phyloP scores from a whole-genome alignment of 225 moss, liverwort and hornwort genomes.

The Marchantia paleacea region DNA sequence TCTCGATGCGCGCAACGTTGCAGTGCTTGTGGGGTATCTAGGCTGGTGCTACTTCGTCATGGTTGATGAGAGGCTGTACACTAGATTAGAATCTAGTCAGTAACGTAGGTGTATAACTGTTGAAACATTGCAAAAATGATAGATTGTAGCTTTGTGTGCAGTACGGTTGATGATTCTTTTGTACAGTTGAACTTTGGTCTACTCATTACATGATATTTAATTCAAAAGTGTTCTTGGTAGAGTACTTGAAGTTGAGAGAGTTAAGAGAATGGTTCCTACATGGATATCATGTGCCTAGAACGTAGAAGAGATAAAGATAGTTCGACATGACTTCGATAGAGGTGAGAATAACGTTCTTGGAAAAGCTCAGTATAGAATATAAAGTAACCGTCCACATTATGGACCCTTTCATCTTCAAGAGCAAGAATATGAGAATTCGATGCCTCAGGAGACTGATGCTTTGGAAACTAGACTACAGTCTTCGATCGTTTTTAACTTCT shows the following conservation, averaged over 20 bases:
- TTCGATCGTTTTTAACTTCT: too few species aligned
- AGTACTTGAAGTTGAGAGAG: not conserved
- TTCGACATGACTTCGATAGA: too few species aligned
- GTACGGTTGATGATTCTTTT: not conserved
- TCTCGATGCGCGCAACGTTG: not conserved
- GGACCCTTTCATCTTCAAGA: too few species aligned
- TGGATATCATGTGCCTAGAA: not conserved
- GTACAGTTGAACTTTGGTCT: slow-evolving; percentile 3
- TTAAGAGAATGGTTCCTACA: not conserved
- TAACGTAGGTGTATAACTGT: slow-evolving; percentile 6
- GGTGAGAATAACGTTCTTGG: too few species aligned
- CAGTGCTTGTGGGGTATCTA: not conserved
- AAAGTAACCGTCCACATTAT: too few species aligned
- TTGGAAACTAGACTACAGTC: too few species aligned
- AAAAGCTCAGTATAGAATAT: too few species aligned
- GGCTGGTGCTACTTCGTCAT: slow-evolving; percentile 7
- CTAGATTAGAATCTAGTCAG: slow-evolving; percentile 1
- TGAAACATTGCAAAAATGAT: slow-evolving; percentile 6
- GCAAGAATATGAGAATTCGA: too few species aligned
- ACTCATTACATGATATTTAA: not conserved
- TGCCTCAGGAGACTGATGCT: too few species aligned
- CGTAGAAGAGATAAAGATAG: not conserved
- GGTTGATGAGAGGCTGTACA: slow-evolving; percentile 8
- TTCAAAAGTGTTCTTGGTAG: not conserved
- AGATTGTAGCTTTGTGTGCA: slow-evolving; percentile 5